A percentile compares a stretch with the other conserved stretches of the same genome.
phyloP scores from a whole-genome alignment of 345 rosid species.

The Jatropha curcas region DNA sequence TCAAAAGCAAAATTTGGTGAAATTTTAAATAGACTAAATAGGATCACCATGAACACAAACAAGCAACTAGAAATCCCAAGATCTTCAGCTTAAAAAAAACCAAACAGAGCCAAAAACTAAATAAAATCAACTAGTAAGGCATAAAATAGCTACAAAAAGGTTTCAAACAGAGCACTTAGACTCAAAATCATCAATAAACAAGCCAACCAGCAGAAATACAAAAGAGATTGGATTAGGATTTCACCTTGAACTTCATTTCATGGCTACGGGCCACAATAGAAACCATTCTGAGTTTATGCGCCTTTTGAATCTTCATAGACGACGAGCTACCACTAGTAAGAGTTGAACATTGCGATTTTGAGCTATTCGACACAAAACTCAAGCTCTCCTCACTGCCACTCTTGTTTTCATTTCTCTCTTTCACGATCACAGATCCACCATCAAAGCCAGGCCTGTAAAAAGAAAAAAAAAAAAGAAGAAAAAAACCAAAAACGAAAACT shows the following conservation, averaged over 20 bases:
- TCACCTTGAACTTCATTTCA: constrained; percentile 65
- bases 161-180: not conserved
- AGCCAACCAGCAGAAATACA: constrained; percentile 3
- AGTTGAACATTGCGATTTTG: constrained; percentile 41
- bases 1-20: not conserved
- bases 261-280: constrained; percentile 35
- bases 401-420: constrained; percentile 9
- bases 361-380: constrained; percentile 37
- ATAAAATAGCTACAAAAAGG: not conserved
- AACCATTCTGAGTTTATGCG: constrained; percentile 35
- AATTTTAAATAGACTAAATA: not conserved
- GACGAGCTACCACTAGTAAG: constrained; percentile 39
- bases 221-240: not conserved
- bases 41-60: constrained; percentile 4
- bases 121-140: not conserved
- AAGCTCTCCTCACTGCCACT: constrained; percentile 35
- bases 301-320: constrained; percentile 27
- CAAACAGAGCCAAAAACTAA: constrained; percentile 3
- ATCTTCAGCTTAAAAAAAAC: not conserved
- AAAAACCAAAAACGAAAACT: not conserved
- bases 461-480: not conserved
- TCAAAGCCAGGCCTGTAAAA: constrained; percentile 27
- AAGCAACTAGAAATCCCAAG: not conserved
- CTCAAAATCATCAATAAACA: not conserved
- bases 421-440: constrained; percentile 11